Percentiles rank a stretch among this genome's conserved stretches.
Evolutionary conservation across 164 flowering plant species (phyloP).

Genomic region (Platanus orientalis): DNA sequence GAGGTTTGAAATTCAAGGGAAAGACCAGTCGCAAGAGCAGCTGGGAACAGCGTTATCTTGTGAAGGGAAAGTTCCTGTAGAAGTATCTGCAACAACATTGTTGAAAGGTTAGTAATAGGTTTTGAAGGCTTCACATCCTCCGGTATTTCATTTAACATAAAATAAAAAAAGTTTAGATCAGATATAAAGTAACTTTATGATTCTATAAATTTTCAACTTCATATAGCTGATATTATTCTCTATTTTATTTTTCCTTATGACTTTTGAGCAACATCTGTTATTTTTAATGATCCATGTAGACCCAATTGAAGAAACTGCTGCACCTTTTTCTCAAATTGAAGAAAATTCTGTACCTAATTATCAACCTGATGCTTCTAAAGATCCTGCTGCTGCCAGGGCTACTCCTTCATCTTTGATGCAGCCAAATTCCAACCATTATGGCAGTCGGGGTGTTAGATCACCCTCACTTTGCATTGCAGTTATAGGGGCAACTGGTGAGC

Average conservation of each 20-base stretch:
- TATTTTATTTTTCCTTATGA: background rate
- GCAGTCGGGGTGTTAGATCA: conserved; percentile 11
- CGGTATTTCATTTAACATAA: no score
- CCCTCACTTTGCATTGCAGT: conserved; percentile 62
- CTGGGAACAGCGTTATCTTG: conserved; percentile 12
- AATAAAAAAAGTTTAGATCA: background rate
- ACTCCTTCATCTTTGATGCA: conserved; percentile 19
- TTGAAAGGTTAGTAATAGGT: conserved; percentile 16
- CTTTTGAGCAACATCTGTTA: background rate
- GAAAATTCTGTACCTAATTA: conserved; percentile 9
- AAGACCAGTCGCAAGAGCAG: conserved; percentile 17
- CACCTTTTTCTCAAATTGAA: conserved; percentile 4
- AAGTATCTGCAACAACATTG: conserved; percentile 5
- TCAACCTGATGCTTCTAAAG: conserved; percentile 15
- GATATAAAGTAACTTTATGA: background rate
- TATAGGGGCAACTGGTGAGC: conserved; percentile 71
- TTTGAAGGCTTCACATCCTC: background rate
- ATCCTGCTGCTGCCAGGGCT: conserved; percentile 2
- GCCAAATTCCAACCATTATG: conserved; percentile 13
- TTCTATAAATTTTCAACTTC: background rate
- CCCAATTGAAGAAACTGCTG: conserved; percentile 11
- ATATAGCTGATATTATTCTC: background rate
- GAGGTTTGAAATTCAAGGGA: conserved; percentile 24
- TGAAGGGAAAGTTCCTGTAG: conserved; percentile 13
- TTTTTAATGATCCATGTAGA: conserved; percentile 9